Evolutionary conservation across 2,329 filamentous ascomycete genomes (phyloP), one percentile per base, ranked within the genome.

Genomic region (Fusarium guadeloupense): DNA sequence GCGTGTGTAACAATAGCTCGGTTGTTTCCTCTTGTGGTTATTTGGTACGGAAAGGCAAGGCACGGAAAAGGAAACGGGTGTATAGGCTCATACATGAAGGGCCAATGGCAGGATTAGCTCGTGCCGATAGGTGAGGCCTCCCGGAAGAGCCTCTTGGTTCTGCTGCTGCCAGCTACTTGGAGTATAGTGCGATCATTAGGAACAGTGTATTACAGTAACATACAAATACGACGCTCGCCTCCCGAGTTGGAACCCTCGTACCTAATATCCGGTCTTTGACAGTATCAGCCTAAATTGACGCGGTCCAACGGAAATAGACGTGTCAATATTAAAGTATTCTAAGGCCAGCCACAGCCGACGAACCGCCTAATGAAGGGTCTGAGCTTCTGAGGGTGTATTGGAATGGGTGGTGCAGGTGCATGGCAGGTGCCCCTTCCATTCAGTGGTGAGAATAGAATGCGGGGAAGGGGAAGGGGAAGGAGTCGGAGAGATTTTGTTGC

Each of bases 301-400:
- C 25, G 25, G 20, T 21, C 40, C 21, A 31, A 30, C 19, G 2
- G 17, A 34, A 44, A 40, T 25, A 20, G 21, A 20, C 25, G 9
- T 20, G 14, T 40, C 9, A 21, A 28, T 6, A 16, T 21, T 6
- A 58, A 26, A 17, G 12, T 9, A 10, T 28, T 5, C 17, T 45
- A 54, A 38, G 26, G 59, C 39, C 48, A 54, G 39, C 54, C 47
- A 43, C 31, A 59, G 20, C 59, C 54, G 43, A 55, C 25, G 39
- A 50, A 25, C 33, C 33, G 40, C 37, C 10, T n/a, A n/a, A n/a
- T n/a, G 20, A 6, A 33, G 25, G 23, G 19, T 39, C 14, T n/a
- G 30, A n/a, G n/a, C n/a, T n/a, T n/a, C 14, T 31, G 43, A 23
- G 28, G 26, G 35, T 44, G 20, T 12, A 6, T 14, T 13, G 12